These are phyloP conservation scores for Dothistroma pini DNA, from an alignment of 2,329 filamentous ascomycete genomes.

Conservation along the genomic window DNA sequence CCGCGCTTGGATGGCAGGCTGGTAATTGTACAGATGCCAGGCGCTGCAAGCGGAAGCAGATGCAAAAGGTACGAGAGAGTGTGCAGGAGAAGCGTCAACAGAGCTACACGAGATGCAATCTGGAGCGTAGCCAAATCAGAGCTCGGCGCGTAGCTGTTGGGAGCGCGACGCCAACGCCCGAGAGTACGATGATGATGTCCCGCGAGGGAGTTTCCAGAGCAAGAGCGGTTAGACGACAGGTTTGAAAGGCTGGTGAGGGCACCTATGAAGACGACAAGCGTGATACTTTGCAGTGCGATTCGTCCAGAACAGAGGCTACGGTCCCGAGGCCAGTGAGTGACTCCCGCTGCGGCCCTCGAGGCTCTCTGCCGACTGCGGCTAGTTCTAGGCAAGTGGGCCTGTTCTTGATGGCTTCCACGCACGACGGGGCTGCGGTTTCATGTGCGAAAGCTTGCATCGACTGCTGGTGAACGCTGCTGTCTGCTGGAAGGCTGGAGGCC, in stretches of 20 bases:
- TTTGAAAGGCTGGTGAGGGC: conserved; percentile 29
- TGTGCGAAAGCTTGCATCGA: conserved; percentile 16
- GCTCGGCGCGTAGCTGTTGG: conserved; percentile 29
- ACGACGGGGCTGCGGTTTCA: conserved; percentile 24
- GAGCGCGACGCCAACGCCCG: conserved; percentile 7
- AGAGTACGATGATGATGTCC: conserved; percentile 11
- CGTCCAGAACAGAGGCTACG: conserved; percentile 20
- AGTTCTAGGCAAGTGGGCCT: conserved; percentile 13
- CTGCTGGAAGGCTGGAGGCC: too few relatives aligned
- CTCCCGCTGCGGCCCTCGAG: conserved; percentile 3
- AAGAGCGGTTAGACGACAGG: conserved; percentile 30
- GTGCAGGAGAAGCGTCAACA: conserved; percentile 21
- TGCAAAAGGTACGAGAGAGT: conserved; percentile 21
- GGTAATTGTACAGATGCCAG: conserved; percentile 19
- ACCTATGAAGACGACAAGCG: conserved; percentile 28
- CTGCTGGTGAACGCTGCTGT: conserved; percentile 15
- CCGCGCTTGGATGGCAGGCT: conserved; percentile 28
- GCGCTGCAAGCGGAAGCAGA: conserved; percentile 25
- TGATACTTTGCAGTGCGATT: conserved; percentile 25
- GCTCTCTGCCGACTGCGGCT: conserved; percentile 3
- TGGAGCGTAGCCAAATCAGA: conserved; percentile 27
- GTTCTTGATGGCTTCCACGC: conserved; percentile 25
- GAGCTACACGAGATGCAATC: conserved; percentile 23
- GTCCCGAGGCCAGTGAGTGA: conserved; percentile 9
- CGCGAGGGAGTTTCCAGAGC: too few relatives aligned